A percentile compares a stretch with the other conserved stretches of the same genome.
Conservation (phyloP, 2,329 filamentous ascomycete genomes). For the Cladosporium sp. region DNA sequence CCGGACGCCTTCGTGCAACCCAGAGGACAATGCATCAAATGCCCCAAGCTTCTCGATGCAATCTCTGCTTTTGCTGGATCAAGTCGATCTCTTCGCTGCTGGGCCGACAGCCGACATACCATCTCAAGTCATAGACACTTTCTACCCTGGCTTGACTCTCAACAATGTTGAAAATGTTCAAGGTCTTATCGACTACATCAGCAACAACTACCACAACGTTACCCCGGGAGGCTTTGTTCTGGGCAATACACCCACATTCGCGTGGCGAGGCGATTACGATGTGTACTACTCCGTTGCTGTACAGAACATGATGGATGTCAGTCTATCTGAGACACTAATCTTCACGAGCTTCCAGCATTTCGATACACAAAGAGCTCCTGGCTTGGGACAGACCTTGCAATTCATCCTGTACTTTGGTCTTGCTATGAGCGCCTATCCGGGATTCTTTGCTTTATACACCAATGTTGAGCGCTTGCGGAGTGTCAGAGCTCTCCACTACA, state of each 20-base stretch:
- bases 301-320: conserved; percentile 85
- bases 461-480: conserved; percentile 76
- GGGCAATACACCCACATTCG: conserved; percentile 60
- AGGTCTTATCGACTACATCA: conserved; percentile 58
- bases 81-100: conserved; percentile 19
- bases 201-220: conserved; percentile 60
- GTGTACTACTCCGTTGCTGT: conserved; percentile 67
- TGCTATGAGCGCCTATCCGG: conserved; percentile 72
- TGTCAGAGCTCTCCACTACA: conserved; percentile 82
- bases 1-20: conserved; percentile 45
- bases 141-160: conserved; percentile 22
- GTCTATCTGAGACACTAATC: conserved; percentile 66
- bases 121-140: not conserved
- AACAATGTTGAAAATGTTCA: conserved; percentile 52
- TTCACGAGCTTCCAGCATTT: conserved; percentile 70
- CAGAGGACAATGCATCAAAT: conserved; percentile 28
- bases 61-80: conserved; percentile 18
- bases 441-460: conserved; percentile 84
- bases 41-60: conserved; percentile 21
- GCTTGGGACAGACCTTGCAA: conserved; percentile 69
- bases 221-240: conserved; percentile 79
- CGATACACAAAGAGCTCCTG: conserved; percentile 66
- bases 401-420: conserved; percentile 78
- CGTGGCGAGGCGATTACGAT: conserved; percentile 63
- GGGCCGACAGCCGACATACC: not conserved